Base-by-base conservation (phyloP, 2,329 filamentous ascomycete genomes). In the Fusarium mangiferae region DNA sequence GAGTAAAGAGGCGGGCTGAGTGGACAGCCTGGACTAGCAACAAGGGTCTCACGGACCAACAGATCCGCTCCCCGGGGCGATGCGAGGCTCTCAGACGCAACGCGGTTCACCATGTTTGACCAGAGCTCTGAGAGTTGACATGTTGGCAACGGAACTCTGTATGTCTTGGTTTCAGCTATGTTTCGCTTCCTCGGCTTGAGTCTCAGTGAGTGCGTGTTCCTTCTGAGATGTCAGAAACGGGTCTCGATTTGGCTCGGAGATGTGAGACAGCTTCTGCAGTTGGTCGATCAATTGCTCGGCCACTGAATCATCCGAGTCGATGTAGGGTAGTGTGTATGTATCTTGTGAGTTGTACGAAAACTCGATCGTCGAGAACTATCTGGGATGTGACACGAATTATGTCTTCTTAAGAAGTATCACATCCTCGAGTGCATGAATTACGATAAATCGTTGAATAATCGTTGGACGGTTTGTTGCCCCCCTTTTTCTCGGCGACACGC, bases 121-220 rank as follows among this genome's bases (percentile, higher is more conserved):
- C 36, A 68, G 62, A 69, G 44, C 35, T 38, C 59, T 66, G 64
- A 73, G 56, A 66, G 72, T 52, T 48, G 60, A 66, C 36, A 62
- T 54, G 36, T 44, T 65, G 57, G 49, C 71, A 57, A 57, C 58
- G 22, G 42, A 56, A 61, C 49, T 72, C 52, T 45, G 33, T 51
- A 20, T 49, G 26, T 49, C 38, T 58, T 52, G 52, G 75, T 77
- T 77, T 77, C 75, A 78, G 65, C 72, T 41, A 38, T 75, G 75
- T 78, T 75, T 77, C 72, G 74, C 74, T 60, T 52, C 11, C 44
- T 62, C 41, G 58, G 44, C 36, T 62, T 63, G 26, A 22, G 66
- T 63, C 61, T 61, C 55, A 55, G 62, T 46, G 46, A 58, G 49
- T 42, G 39, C 36, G 45, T 61, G 20, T 63, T 55, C n/a, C n/a